Conservation (phyloP, 2,329 filamentous ascomycete genomes). For the Fusarium equiseti region DNA sequence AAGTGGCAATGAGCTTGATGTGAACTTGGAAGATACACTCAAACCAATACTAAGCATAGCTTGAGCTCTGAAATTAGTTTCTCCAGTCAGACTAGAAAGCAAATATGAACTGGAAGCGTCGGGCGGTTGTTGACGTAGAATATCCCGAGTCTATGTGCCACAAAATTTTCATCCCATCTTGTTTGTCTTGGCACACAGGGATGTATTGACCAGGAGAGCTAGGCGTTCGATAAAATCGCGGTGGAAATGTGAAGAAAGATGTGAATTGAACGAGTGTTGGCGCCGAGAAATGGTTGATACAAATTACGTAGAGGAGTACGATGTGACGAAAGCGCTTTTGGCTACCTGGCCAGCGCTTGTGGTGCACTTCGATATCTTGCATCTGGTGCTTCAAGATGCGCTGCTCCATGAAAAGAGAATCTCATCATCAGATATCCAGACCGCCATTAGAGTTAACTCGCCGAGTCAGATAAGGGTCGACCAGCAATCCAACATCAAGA, state of each 20-base stretch:
- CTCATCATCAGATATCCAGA: slow-evolving; percentile 16
- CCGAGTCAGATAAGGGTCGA: slow-evolving; percentile 16
- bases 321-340: background rate
- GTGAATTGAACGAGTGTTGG: slow-evolving; percentile 1
- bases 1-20: background rate
- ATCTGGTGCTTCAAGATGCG: background rate
- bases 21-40: background rate
- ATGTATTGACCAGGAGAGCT: slow-evolving; percentile 2
- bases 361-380: background rate
- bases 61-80: background rate
- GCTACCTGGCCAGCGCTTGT: slow-evolving; percentile 17
- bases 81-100: background rate
- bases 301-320: background rate
- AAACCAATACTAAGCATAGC: background rate
- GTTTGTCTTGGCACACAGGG: slow-evolving; percentile 1
- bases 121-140: background rate
- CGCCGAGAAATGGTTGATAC: background rate
- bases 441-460: slow-evolving; percentile 22
- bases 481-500: slow-evolving; percentile 4
- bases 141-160: background rate
- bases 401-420: background rate
- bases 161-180: slow-evolving; percentile 13
- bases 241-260: slow-evolving; percentile 10
- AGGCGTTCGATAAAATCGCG: slow-evolving; percentile 2
- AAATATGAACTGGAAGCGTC: background rate